phyloP scores from a whole-genome alignment of 75 land plant genomes.

The Cunninghamia lanceolata region DNA sequence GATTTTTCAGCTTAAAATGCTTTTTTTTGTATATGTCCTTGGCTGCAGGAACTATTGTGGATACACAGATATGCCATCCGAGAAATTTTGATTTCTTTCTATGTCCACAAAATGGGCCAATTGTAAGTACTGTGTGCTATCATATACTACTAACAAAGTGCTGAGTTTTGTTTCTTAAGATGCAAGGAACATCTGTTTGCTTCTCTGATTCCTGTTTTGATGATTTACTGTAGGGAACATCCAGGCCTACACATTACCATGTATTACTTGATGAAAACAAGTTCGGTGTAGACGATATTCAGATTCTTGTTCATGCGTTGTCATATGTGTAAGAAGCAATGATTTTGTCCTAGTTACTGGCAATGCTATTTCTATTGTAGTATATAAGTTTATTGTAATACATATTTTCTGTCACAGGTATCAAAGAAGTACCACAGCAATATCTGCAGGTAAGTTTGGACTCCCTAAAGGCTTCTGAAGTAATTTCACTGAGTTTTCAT shows the following conservation, averaged over 20 bases:
- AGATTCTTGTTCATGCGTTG: conserved; percentile 65
- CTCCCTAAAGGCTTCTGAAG: no score
- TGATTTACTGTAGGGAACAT: conserved; percentile 46
- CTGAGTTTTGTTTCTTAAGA: no score
- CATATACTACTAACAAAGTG: no score
- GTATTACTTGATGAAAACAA: conserved; percentile 16
- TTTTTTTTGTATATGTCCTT: neutral
- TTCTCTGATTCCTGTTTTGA: neutral
- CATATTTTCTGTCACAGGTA: conserved; percentile 28
- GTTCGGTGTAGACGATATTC: conserved; percentile 60
- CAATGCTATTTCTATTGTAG: neutral
- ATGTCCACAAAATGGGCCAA: no score
- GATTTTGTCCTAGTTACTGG: neutral
- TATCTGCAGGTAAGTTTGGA: conserved; percentile 41
- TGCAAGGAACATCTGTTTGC: no score
- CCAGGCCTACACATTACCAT: conserved; percentile 81
- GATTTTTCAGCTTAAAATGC: neutral
- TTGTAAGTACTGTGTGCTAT: no score
- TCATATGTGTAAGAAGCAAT: conserved; percentile 56
- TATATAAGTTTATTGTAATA: neutral
- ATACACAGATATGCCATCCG: neutral
- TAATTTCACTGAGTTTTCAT: neutral
- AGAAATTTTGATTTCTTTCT: no score
- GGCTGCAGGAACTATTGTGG: neutral
- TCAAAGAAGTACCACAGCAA: conserved; percentile 62